phyloP scores from a whole-genome alignment of 2,329 filamentous ascomycete species.

The Malbranchea zuffiana region DNA sequence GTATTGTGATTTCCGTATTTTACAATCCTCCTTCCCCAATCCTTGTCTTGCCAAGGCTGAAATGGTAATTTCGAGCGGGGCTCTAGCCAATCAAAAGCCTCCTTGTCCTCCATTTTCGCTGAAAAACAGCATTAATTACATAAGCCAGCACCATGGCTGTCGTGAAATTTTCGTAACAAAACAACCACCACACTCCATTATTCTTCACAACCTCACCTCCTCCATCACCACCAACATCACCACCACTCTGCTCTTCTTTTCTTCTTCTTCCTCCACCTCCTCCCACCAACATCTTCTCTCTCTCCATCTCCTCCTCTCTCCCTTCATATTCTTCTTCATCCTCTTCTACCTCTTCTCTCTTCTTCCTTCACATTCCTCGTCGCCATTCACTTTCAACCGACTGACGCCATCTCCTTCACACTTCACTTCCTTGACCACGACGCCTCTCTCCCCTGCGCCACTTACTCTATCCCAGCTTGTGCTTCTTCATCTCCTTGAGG shows the following conservation, averaged over 20 bases:
- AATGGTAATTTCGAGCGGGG: no score
- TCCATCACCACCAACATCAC: constrained; percentile 12
- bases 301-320: constrained; percentile 15
- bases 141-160: no score
- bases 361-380: constrained; percentile 18
- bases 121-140: no score
- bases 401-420: no score
- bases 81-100: no score
- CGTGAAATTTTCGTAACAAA: not conserved
- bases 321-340: constrained; percentile 14
- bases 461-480: constrained; percentile 19
- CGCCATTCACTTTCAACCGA: constrained; percentile 10
- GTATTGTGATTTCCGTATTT: no score
- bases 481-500: constrained; percentile 19
- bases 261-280: constrained; percentile 15
- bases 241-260: constrained; percentile 12
- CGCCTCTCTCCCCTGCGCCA: constrained; percentile 5
- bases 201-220: constrained; percentile 15
- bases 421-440: constrained; percentile 9
- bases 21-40: no score
- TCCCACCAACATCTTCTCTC: constrained; percentile 16
- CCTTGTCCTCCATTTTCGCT: no score
- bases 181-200: not conserved
- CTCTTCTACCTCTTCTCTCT: constrained; percentile 17
- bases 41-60: no score